Conservation (phyloP, 2,329 filamentous ascomycete species). For the Exophiala xenobiotica region DNA sequence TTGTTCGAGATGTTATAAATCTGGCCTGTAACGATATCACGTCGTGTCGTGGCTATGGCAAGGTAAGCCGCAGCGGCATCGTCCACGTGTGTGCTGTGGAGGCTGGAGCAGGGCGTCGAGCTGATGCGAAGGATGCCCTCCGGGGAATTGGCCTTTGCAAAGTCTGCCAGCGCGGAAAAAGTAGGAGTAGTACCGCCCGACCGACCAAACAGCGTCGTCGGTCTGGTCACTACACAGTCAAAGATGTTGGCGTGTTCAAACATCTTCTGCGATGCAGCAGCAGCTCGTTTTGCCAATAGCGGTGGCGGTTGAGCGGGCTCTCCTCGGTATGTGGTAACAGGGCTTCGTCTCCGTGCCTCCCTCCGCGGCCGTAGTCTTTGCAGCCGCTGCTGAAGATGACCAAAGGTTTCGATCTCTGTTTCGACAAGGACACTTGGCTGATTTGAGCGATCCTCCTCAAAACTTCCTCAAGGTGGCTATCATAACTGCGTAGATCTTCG, state of each 20-base stretch:
- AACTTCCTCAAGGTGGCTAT: constrained; percentile 41
- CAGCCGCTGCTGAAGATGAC: constrained; percentile 51
- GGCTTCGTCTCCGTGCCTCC: constrained; percentile 35
- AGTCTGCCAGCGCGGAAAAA: constrained; percentile 37
- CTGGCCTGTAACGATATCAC: constrained; percentile 38
- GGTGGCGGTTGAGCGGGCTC: constrained; percentile 39
- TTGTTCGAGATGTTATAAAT: constrained; percentile 49
- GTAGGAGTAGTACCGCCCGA: constrained; percentile 47
- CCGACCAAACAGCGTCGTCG: constrained; percentile 50
- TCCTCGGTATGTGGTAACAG: constrained; percentile 47
- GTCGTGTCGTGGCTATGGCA: constrained; percentile 39
- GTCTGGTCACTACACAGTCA: constrained; percentile 46
- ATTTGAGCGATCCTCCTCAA: constrained; percentile 38
- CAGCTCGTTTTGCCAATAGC: constrained; percentile 36
- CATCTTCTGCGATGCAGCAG: too few species aligned
- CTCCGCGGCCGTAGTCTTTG: constrained; percentile 49
- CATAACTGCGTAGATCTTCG: constrained; percentile 44
- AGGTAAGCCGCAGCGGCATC: constrained; percentile 53
- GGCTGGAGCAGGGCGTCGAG: constrained; percentile 39
- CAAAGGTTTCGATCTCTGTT: constrained; percentile 40
- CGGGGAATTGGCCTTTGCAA: constrained; percentile 7
- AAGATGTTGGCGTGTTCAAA: constrained; percentile 43
- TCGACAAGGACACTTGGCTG: constrained; percentile 24
- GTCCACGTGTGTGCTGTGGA: constrained; percentile 52
- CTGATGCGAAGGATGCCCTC: constrained; percentile 36